phyloP scores from a whole-genome alignment of 371 early-diverging fungal species.

The Mortierella sp. region DNA sequence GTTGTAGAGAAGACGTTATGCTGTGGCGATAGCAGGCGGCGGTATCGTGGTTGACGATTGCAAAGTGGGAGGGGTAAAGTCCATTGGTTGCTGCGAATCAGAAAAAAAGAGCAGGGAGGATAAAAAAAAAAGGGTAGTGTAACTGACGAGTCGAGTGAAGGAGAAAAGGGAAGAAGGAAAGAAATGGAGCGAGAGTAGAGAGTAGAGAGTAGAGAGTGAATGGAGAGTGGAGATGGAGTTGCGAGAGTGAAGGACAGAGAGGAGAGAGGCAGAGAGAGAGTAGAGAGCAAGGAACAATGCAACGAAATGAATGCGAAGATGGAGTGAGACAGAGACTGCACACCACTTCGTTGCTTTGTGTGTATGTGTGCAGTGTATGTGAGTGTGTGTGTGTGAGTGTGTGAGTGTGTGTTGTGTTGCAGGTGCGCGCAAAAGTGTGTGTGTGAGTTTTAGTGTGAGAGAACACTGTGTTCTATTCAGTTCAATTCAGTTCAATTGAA shows the following conservation, averaged over 20 bases:
- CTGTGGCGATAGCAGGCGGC: background rate
- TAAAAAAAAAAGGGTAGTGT: background rate
- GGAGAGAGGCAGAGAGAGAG: background rate
- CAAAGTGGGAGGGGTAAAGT: conserved; percentile 8
- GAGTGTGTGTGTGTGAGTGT: too few relatives aligned
- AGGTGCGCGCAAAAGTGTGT: too few relatives aligned
- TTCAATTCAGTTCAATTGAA: background rate
- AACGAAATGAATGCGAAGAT: background rate
- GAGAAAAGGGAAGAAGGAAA: background rate
- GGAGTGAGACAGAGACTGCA: background rate
- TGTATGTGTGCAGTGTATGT: too few relatives aligned
- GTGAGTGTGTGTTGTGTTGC: too few relatives aligned
- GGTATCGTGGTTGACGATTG: conserved; percentile 24
- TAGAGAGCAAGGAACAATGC: background rate
- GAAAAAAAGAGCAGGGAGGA: background rate
- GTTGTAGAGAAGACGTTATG: background rate
- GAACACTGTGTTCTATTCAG: too few relatives aligned
- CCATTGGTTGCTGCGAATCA: conserved; percentile 14
- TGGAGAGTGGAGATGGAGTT: background rate
- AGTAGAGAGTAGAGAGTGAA: background rate
- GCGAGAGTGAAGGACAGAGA: background rate
- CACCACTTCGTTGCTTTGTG: too few relatives aligned
- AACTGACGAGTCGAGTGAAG: background rate
- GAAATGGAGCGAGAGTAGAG: background rate
- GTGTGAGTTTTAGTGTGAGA: too few relatives aligned